Evolutionary conservation across 140 eudicot genomes (phyloP).

Genomic region (Flaveria floridana): DNA sequence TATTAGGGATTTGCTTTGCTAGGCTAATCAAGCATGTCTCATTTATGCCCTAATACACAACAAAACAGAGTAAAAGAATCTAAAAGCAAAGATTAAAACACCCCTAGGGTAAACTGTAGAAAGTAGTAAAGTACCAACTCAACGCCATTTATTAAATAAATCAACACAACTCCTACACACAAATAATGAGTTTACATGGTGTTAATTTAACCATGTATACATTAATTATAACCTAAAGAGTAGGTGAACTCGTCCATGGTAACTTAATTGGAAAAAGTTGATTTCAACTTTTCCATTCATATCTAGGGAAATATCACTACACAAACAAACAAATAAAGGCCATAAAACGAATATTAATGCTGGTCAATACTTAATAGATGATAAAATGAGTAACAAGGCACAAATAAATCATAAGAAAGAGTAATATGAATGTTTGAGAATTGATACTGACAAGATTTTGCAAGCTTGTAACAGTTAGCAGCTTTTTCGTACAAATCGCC

Average conservation of each 20-base stretch:
- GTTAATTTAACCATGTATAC: background rate
- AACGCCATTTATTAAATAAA: background rate
- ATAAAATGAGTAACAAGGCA: conserved; percentile 6
- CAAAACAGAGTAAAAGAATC: background rate
- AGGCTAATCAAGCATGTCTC: background rate
- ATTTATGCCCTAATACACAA: background rate
- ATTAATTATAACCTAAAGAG: background rate
- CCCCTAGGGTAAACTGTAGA: background rate
- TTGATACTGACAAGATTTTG: conserved; percentile 58
- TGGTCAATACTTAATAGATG: background rate
- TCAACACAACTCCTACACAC: background rate
- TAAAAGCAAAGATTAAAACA: background rate
- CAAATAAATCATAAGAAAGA: conserved; percentile 15
- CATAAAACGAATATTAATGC: background rate
- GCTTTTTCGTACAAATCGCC: conserved; percentile 60
- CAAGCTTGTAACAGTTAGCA: conserved; percentile 69
- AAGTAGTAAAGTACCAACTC: background rate
- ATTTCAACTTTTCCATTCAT: background rate
- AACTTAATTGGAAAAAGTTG: background rate
- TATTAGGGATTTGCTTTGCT: conserved; percentile 16
- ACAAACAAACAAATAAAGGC: background rate
- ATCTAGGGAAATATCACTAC: background rate
- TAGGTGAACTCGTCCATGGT: background rate
- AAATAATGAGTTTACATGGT: background rate
- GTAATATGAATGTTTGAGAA: conserved; percentile 3